Base-by-base conservation (phyloP, 2,329 filamentous ascomycete genomes). In the Cadophora malorum region DNA sequence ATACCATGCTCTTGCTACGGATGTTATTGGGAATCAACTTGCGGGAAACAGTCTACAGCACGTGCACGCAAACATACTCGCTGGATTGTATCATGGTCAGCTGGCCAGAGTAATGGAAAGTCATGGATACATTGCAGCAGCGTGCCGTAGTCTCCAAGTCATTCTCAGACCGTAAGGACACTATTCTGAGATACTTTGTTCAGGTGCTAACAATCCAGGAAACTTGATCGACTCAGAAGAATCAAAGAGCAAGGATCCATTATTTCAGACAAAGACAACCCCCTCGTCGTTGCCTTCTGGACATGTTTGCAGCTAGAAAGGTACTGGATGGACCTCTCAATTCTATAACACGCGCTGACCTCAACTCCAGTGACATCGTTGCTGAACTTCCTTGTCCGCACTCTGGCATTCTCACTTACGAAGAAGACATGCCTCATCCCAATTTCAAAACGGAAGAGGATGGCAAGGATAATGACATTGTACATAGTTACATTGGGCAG, bases 301-400 rank as follows among this genome's bases (percentile, higher is more conserved):
- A 96, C 94, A 8, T 97, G 93, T 77, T 82, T 97, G 70, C 95
- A 98, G 76, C 84, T 98, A 12, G 95, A 98, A 79, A 97, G 90
- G 91, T 93, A 79, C 73, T 12, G 31, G n/a, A 21, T 7, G 14
- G 52, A 56, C 63, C 16, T 25, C 14, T 19, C 16, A 14, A 4
- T 55, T 5, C 16, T 5, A 38, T 10, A 45, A 50, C 25, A 50
- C n/a, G 25, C 21, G 45, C 50, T 64, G 59, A 62, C 69, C 75
- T 64, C 74, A 49, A 49, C 68, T 64, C 64, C 71, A 94, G 94
- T 79, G 95, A 98, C 78, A 93, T 98, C 56, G 85, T 97, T 58
- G 96, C 96, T 3, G 96, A 99, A 79, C 84, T 98, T 68, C 86
- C 83, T 19, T 80, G 88, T 3, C 86, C 86, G 0, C 87, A 87